phyloP scores from a whole-genome alignment of 805 yeast genomes.

The Metschnikowia gelsemii region DNA sequence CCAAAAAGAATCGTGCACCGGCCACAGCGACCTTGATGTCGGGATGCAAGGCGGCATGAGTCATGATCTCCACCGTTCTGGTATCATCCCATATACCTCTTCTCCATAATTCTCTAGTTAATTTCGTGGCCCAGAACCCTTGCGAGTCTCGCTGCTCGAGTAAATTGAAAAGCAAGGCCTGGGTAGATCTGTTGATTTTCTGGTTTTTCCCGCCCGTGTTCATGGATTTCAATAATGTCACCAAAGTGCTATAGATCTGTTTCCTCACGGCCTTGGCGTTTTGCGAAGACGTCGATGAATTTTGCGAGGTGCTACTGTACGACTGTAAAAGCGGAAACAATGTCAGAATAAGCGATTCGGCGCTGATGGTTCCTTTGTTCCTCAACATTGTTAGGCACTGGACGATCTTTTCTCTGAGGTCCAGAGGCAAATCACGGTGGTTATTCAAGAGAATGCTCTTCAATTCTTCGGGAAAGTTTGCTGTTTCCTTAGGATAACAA shows the following conservation, averaged over 20 bases:
- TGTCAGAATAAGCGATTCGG: conserved; percentile 81
- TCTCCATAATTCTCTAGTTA: conserved; percentile 95
- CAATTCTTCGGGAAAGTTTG: conserved; percentile 78
- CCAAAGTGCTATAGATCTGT: conserved; percentile 76
- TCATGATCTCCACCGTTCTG: conserved; percentile 95
- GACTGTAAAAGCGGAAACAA: conserved; percentile 81
- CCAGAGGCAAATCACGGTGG: conserved; percentile 81
- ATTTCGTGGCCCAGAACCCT: conserved; percentile 94
- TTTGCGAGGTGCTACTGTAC: conserved; percentile 45
- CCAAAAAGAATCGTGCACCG: conserved; percentile 87
- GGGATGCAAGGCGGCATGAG: conserved; percentile 87
- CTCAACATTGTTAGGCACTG: conserved; percentile 87
- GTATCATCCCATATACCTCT: conserved; percentile 98
- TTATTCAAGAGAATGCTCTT: conserved; percentile 65
- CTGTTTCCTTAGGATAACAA: conserved; percentile 88
- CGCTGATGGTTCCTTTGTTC: conserved; percentile 73
- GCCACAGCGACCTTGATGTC: conserved; percentile 85
- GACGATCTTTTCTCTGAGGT: conserved; percentile 85
- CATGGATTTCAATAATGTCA: conserved; percentile 74
- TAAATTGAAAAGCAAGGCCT: conserved; percentile 85
- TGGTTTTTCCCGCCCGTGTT: conserved; percentile 90
- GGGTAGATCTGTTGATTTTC: conserved; percentile 84
- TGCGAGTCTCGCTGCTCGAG: conserved; percentile 73
- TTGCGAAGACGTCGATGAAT: conserved; percentile 41
- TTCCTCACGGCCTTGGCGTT: conserved; percentile 81